Evolutionary conservation across 208 protist species (phyloP), one percentile per base, ranked within the genome.

Genomic region (Leishmania lainsoni): DNA sequence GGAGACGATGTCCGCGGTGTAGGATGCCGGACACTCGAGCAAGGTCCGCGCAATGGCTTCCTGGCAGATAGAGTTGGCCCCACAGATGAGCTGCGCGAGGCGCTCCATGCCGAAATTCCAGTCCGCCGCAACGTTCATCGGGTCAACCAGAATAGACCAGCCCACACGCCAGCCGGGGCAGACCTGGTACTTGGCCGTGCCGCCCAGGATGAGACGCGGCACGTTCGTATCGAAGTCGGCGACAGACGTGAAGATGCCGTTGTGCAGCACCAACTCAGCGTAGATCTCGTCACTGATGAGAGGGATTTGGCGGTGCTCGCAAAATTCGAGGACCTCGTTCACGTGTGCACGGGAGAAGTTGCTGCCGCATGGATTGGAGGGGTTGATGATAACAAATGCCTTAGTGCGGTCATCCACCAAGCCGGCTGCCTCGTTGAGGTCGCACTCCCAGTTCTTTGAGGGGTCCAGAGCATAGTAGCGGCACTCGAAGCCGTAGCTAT

Each of bases 231-330:
- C 95, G 51, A 99, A 89, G 69, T 89, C 84, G 59, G 94, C 94
- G 45, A 98, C 84, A 63, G 93, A 95, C 74, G 84, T 83, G 81
- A 98, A 99, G 52, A 72, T 61, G 20, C 86, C 87, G 39, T 90
- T 89, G 12, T 90, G 77, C 83, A 98, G 98, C 42, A 97, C 93
- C 88, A 99, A 96, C 59, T 96, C 94, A 6, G 91, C 94, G 93
- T 99, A 99, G 71, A 99, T 98, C 83, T 99, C 98, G 74, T 99
- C 98, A 12, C 94, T 81, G 66, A 99, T 95, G 75, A 99, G 94
- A 22, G 96, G 96, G 26, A 99, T 72, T 59, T 91, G 75, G 80
- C 96, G 86, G 72, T 95, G 81, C 79, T 97, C 87, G 22, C 96
- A 98, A 22, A 99, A 83, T 72, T 87, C 83, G n/a, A 98, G 69